Evolutionary conservation across 1,284 basidiomycete species (phyloP).

Genomic region (Cutaneotrichosporon sp.): DNA sequence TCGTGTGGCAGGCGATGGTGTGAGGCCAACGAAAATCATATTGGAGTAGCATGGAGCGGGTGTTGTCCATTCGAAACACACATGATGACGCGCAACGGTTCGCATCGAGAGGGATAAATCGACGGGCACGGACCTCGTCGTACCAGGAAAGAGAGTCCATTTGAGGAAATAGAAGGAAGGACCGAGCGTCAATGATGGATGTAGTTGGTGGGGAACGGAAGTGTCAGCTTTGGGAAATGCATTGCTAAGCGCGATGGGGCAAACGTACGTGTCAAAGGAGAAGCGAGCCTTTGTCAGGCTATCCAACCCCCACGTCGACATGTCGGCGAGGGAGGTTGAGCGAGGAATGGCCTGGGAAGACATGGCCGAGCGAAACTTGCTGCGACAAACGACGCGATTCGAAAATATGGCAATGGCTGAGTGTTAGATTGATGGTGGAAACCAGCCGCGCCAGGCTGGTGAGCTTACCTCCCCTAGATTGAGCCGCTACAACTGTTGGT

Average conservation of each 20-base stretch:
- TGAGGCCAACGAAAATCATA: neutral
- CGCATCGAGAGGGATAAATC: no score
- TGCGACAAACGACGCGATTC: neutral
- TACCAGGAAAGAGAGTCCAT: no score
- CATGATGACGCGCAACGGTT: no score
- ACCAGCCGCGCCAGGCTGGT: neutral
- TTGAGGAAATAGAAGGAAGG: neutral
- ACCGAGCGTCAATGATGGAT: neutral
- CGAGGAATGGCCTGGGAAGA: conserved; percentile 37
- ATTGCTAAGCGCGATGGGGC: neutral
- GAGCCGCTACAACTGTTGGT: neutral
- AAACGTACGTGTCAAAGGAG: conserved; percentile 42
- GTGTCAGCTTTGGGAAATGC: neutral
- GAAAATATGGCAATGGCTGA: neutral
- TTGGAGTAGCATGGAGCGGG: neutral
- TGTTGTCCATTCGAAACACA: neutral
- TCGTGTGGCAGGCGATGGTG: neutral
- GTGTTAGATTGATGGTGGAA: neutral
- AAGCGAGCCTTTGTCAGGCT: conserved; percentile 35
- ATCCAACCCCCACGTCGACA: conserved; percentile 42
- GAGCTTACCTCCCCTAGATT: neutral
- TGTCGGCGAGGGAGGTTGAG: conserved; percentile 37
- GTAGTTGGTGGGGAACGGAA: neutral
- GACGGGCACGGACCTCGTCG: no score
- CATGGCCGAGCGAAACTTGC: neutral